Evolutionary conservation across 2,329 filamentous ascomycete species (phyloP).

Genomic region (Trichoderma sp.): DNA sequence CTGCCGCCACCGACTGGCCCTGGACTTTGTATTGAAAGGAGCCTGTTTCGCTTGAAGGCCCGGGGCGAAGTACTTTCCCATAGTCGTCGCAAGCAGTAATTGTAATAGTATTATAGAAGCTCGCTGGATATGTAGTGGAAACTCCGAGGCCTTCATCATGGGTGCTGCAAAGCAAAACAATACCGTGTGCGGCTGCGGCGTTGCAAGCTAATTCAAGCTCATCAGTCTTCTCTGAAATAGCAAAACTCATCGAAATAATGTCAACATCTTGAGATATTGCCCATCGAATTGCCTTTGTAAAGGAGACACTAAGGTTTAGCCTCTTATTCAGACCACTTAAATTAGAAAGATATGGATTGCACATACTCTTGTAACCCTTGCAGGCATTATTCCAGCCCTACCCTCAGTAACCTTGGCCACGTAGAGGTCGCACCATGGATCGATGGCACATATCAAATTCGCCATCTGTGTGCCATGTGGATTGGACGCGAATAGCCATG

Average conservation of each 20-base stretch:
- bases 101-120: not conserved
- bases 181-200: not conserved
- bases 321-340: too few relatives aligned
- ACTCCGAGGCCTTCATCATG: not conserved
- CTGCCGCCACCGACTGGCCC: not conserved
- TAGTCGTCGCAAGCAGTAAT: not conserved
- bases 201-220: not conserved
- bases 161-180: not conserved
- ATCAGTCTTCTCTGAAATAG: not conserved
- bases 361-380: not conserved
- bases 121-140: not conserved
- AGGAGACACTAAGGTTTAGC: too few relatives aligned
- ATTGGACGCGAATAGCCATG: not conserved
- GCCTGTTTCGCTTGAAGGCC: fast-evolving
- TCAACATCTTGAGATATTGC: not conserved
- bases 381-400: not conserved
- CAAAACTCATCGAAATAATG: not conserved
- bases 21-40: not conserved
- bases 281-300: not conserved
- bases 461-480: constrained; percentile 6
- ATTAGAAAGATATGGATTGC: not conserved
- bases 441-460: not conserved
- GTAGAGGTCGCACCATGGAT: not conserved
- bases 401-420: not conserved
- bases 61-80: not conserved